Base-by-base conservation (phyloP, 257 asterid genomes). In the Forsythia suspensa region DNA sequence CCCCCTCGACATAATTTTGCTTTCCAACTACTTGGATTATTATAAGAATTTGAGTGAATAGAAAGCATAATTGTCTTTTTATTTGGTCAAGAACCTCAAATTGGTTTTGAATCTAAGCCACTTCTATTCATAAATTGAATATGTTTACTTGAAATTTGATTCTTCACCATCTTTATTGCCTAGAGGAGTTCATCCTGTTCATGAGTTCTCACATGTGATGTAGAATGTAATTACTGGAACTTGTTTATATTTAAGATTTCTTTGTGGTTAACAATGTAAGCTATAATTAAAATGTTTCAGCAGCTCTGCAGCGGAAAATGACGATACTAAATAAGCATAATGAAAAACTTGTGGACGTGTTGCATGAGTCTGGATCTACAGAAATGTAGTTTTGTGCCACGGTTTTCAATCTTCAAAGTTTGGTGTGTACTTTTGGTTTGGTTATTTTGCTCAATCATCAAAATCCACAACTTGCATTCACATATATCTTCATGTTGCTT, bases 331-430 rank as follows among this genome's bases (percentile, higher is more conserved):
- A 78, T 57, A 78, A 78, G 72, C 66, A 74, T 34, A 55, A 70
- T 8, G 81, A 78, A 71, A 78, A 71, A 39, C 81, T 78, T 59
- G 42, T 29, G 21, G 81, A 73, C 18, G 71, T 78, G 6, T 29
- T 78, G 48, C 81, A 78, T 59, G 81, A 78, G 20, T 71, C 81
- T 20, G 81, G 77, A 71, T 71, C 81, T 24, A 15, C 13, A 34
- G 68, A 78, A 29, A 36, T 78, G 77, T 71, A 34, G 44, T 78
- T 36, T 11, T 78, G 52, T 78, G 81, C 77, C 81, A 78, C 39
- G 81, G 81, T 71, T 78, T 71, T 59, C 81, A 41, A 59, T 59
- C 81, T 41, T 78, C 77, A 42, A 78, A 78, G 81, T 77, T 76
- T 5, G 24, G 82, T 71, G 65, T 51, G 55, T 20, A 39, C 4